Evolutionary conservation across 305 asterid genomes (phyloP).

Genomic region (Solanum hybrid): DNA sequence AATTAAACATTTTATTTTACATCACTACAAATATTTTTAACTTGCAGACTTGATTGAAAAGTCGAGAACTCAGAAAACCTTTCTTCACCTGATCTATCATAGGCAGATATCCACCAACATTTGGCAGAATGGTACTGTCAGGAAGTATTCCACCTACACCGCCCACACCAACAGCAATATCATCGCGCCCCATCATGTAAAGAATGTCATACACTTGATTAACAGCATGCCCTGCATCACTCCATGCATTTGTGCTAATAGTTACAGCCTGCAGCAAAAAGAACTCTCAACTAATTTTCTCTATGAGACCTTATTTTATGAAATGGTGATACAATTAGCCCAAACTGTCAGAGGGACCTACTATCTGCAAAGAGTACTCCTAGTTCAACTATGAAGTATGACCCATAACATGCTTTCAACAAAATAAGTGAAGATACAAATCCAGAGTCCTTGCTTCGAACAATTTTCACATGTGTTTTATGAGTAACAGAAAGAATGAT

Average conservation of each 20-base stretch:
- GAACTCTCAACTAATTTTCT: not conserved
- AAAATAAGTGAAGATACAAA: not conserved
- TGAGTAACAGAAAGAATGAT: not conserved
- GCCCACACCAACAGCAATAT: constrained; percentile 74
- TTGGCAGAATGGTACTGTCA: constrained; percentile 48
- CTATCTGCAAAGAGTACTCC: not conserved
- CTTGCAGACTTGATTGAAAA: not conserved
- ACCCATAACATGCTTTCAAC: not conserved
- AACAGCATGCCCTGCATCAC: constrained; percentile 61
- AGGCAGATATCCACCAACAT: constrained; percentile 88
- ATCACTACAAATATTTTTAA: not conserved
- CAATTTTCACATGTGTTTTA: not conserved
- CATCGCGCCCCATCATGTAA: constrained; percentile 86
- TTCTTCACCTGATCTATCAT: constrained; percentile 66
- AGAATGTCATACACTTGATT: constrained; percentile 73
- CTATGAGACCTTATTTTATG: not conserved
- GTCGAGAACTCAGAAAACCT: not conserved
- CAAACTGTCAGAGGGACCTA: not conserved
- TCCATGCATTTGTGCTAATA: constrained; percentile 65
- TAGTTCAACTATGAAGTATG: not conserved
- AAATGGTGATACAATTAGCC: not conserved
- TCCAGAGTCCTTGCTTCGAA: not conserved
- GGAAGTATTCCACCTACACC: constrained; percentile 76
- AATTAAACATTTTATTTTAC: not conserved
- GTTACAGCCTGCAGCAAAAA: constrained; percentile 59